phyloP scores from a whole-genome alignment of 257 asterid species.

The Penstemon davidsonii region DNA sequence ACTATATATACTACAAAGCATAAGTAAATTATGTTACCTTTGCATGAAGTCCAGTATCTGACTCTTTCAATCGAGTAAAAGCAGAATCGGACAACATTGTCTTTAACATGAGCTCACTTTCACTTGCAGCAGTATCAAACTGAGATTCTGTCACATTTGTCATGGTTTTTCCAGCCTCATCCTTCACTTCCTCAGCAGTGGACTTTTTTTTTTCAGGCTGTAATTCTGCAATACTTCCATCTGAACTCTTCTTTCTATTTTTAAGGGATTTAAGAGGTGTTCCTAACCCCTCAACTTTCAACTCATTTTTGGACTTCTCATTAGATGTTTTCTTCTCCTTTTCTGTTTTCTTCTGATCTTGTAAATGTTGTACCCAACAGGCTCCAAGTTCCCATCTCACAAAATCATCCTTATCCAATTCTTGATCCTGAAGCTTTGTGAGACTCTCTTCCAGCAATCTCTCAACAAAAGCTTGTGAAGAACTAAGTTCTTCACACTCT shows the following conservation, averaged over 20 bases:
- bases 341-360: slow-evolving; percentile 89
- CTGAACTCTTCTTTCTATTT: slow-evolving; percentile 67
- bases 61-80: slow-evolving; percentile 70
- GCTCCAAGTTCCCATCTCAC: slow-evolving; percentile 99
- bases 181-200: slow-evolving; percentile 42
- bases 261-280: slow-evolving; percentile 83
- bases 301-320: slow-evolving; percentile 73
- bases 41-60: slow-evolving; percentile 86
- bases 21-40: slow-evolving; percentile 51
- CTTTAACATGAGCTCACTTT: slow-evolving; percentile 63
- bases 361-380: slow-evolving; percentile 97
- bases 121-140: slow-evolving; percentile 48
- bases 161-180: slow-evolving; percentile 47
- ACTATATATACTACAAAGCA: slow-evolving; percentile 1
- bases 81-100: slow-evolving; percentile 68
- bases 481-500: slow-evolving; percentile 54
- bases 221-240: slow-evolving; percentile 42
- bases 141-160: slow-evolving; percentile 44
- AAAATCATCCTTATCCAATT: slow-evolving; percentile 54
- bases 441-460: slow-evolving; percentile 81
- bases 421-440: slow-evolving; percentile 73
- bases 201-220: slow-evolving; percentile 45
- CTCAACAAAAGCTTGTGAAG: slow-evolving; percentile 66
- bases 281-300: slow-evolving; percentile 98
- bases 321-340: slow-evolving; percentile 71